Conservation (phyloP, 2,329 filamentous ascomycete genomes). For the Diplodia mutila region DNA sequence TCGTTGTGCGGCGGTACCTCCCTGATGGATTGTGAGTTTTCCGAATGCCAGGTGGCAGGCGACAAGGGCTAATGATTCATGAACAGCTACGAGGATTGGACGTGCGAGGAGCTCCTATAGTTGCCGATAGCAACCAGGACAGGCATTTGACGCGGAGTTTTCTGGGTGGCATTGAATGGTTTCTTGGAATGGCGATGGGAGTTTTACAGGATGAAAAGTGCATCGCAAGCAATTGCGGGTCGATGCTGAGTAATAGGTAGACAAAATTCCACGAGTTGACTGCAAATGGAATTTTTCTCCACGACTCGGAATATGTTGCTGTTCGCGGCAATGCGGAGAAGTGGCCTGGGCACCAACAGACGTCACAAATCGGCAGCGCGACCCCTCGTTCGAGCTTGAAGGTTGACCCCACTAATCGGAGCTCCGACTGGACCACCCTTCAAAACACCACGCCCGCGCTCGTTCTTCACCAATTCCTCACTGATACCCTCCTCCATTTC, state of each 20-base stretch:
- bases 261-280: conserved; percentile 7
- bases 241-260: conserved; percentile 27
- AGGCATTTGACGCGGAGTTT: conserved; percentile 25
- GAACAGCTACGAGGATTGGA: conserved; percentile 95
- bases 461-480: not conserved
- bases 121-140: conserved; percentile 18
- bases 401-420: conserved; percentile 24
- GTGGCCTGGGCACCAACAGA: conserved; percentile 22
- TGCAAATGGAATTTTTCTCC: conserved; percentile 23
- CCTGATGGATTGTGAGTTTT: conserved; percentile 87
- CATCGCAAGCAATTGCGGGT: conserved; percentile 41
- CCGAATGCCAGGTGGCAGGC: not conserved
- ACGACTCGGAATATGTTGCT: conserved; percentile 24
- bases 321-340: conserved; percentile 24
- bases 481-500: conserved; percentile 10
- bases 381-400: conserved; percentile 20
- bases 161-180: conserved; percentile 29
- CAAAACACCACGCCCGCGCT: conserved; percentile 22
- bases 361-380: conserved; percentile 24
- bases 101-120: conserved; percentile 85
- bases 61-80: conserved; percentile 6
- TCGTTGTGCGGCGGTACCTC: conserved; percentile 93
- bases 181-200: conserved; percentile 42
- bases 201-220: conserved; percentile 34
- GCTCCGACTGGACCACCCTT: conserved; percentile 20